These are phyloP conservation scores for Brassica cretica DNA, from an alignment of 345 rosid genomes.

Conservation along the genomic window DNA sequence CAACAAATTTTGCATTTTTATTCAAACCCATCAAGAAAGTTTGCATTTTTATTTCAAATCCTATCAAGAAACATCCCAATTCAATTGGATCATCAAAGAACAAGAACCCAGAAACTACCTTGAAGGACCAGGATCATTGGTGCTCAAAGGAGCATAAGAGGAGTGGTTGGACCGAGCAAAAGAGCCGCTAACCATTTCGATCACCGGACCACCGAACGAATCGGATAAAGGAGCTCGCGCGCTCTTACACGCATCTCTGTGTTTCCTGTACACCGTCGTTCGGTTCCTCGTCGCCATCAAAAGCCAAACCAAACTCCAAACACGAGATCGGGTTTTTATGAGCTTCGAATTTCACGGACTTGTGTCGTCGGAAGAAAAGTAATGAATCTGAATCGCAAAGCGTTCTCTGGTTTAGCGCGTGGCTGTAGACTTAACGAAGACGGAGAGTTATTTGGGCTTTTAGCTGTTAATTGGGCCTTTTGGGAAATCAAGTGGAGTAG, in stretches of 20 bases:
- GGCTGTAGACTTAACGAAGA: slow-evolving; percentile 9
- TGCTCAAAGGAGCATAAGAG: slow-evolving; percentile 56
- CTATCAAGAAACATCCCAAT: not conserved
- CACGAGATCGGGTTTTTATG: not conserved
- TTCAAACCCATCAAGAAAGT: not conserved
- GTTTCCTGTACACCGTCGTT: slow-evolving; percentile 50
- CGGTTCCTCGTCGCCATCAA: slow-evolving; percentile 63
- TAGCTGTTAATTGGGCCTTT: not conserved
- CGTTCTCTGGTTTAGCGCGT: slow-evolving; percentile 21
- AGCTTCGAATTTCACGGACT: slow-evolving; percentile 10
- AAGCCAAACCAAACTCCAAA: not conserved
- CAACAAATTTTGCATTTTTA: not conserved
- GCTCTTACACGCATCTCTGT: slow-evolving; percentile 67
- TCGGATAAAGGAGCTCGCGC: slow-evolving; percentile 59
- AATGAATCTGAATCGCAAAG: slow-evolving; percentile 31
- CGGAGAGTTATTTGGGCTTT: slow-evolving; percentile 10
- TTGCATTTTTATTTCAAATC: not conserved
- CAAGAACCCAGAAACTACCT: slow-evolving; percentile 18
- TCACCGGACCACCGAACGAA: slow-evolving; percentile 55
- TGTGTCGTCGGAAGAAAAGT: slow-evolving; percentile 4
- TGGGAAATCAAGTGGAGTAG: not conserved
- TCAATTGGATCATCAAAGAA: slow-evolving; percentile 8
- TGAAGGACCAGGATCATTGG: slow-evolving; percentile 56
- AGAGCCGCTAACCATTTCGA: slow-evolving; percentile 61
- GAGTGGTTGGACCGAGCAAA: slow-evolving; percentile 48